Evolutionary conservation across 257 asterid genomes (phyloP).

Genomic region (Anisodus tanguticus): DNA sequence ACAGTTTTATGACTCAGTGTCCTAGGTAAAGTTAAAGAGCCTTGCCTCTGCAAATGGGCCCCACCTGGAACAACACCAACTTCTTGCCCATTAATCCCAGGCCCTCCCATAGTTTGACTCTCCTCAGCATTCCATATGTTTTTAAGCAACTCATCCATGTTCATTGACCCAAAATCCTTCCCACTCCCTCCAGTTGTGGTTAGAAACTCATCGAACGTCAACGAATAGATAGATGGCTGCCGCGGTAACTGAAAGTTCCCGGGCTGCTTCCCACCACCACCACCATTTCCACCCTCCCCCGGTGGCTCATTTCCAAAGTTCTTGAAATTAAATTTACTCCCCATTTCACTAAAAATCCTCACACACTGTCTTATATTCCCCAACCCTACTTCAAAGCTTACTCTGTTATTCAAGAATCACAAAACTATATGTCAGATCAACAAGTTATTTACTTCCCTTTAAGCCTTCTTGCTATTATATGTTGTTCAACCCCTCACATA

Average conservation of each 20-base stretch:
- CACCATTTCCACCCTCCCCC: constrained; percentile 39
- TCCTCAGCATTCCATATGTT: constrained; percentile 97
- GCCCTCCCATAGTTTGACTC: constrained; percentile 59
- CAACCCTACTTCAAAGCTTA: constrained; percentile 39
- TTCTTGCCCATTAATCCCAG: constrained; percentile 38
- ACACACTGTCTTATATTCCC: background rate
- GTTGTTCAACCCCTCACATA: background rate
- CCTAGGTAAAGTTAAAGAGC: constrained; percentile 85
- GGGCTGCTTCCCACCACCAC: constrained; percentile 47
- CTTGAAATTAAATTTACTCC: constrained; percentile 71
- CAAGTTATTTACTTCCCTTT: background rate
- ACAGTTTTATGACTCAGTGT: constrained; percentile 94
- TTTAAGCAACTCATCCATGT: constrained; percentile 96
- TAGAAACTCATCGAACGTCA: constrained; percentile 94
- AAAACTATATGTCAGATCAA: constrained; percentile 36
- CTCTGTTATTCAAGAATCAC: constrained; percentile 37
- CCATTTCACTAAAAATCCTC: constrained; percentile 51
- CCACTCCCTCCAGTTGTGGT: constrained; percentile 60
- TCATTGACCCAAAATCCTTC: constrained; percentile 96
- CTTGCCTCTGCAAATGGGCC: constrained; percentile 70
- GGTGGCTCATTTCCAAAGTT: constrained; percentile 53
- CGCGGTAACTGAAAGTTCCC: constrained; percentile 55
- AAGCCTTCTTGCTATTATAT: background rate
- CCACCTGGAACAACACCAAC: constrained; percentile 43
- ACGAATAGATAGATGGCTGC: constrained; percentile 78